These are phyloP conservation scores for Xylaria polymorpha DNA, from an alignment of 2,329 filamentous ascomycete genomes.

Conservation along the genomic window DNA sequence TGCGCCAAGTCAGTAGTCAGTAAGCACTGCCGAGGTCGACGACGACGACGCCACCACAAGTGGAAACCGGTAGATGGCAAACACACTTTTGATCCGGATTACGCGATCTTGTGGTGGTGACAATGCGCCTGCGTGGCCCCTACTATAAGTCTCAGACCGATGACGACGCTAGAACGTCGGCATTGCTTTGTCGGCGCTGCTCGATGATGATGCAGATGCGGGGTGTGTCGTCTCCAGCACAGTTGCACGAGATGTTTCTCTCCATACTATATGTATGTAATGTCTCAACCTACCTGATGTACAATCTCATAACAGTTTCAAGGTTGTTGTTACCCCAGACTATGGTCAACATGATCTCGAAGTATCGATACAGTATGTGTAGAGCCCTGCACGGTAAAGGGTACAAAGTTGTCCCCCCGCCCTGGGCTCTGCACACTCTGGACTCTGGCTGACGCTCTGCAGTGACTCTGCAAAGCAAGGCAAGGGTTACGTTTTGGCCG, in stretches of 20 bases:
- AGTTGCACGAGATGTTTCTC: background rate
- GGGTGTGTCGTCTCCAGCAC: background rate
- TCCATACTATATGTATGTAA: too few relatives aligned
- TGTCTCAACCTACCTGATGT: background rate
- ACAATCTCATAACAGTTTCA: background rate
- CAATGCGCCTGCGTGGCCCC: background rate
- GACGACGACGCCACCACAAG: conserved; percentile 14
- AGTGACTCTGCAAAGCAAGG: background rate
- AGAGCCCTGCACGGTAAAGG: conserved; percentile 2
- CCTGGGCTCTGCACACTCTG: background rate
- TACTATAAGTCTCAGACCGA: conserved; percentile 3
- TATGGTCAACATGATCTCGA: too few relatives aligned
- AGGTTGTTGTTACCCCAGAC: background rate
- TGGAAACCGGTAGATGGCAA: conserved; percentile 10
- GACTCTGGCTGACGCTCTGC: too few relatives aligned
- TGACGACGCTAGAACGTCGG: conserved; percentile 12
- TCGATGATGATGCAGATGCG: conserved; percentile 3
- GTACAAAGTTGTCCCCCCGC: conserved; percentile 18
- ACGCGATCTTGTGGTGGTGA: conserved; percentile 7
- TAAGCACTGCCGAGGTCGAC: conserved; percentile 9
- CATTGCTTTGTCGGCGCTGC: background rate
- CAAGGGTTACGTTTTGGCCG: conserved; percentile 22
- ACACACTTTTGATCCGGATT: conserved; percentile 10
- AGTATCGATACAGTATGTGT: conserved; percentile 32
- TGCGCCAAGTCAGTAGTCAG: background rate